Evolutionary conservation across 1,139 yeast species (phyloP).

Genomic region (Pichia sp.): DNA sequence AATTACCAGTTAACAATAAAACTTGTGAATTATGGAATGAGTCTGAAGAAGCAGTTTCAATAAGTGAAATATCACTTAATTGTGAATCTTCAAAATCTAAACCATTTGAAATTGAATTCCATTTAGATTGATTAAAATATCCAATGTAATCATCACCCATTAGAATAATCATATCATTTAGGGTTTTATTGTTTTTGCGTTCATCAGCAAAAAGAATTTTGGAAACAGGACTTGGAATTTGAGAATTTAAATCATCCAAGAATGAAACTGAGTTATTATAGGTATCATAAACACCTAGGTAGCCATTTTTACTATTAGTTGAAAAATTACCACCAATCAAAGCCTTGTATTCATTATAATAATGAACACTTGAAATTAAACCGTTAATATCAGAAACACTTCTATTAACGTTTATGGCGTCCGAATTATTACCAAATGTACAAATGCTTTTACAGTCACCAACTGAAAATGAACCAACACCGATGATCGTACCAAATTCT

Average conservation of each 20-base stretch:
- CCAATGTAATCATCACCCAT: slow-evolving; percentile 46
- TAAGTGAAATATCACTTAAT: slow-evolving; percentile 39
- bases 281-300: slow-evolving; percentile 21
- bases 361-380: slow-evolving; percentile 56
- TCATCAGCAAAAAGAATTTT: slow-evolving; percentile 43
- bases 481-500: slow-evolving; percentile 37
- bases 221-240: slow-evolving; percentile 20
- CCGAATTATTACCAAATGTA: slow-evolving; percentile 41
- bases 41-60: slow-evolving; percentile 28
- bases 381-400: slow-evolving; percentile 31
- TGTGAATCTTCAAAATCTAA: slow-evolving; percentile 27
- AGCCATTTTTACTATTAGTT: slow-evolving; percentile 2
- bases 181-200: slow-evolving; percentile 40
- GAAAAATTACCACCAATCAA: slow-evolving; percentile 55
- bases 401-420: slow-evolving; percentile 46
- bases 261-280: slow-evolving; percentile 19
- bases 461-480: slow-evolving; percentile 66
- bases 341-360: slow-evolving; percentile 44
- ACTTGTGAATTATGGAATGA: slow-evolving; percentile 39
- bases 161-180: slow-evolving; percentile 47
- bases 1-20: slow-evolving; percentile 57
- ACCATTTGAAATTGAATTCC: slow-evolving; percentile 36
- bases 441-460: slow-evolving; percentile 62
- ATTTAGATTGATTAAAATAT: slow-evolving; percentile 44
- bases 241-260: slow-evolving; percentile 5